These are phyloP conservation scores for Hirsutella minnesotensis DNA, from an alignment of 2,329 filamentous ascomycete genomes.

Conservation along the genomic window DNA sequence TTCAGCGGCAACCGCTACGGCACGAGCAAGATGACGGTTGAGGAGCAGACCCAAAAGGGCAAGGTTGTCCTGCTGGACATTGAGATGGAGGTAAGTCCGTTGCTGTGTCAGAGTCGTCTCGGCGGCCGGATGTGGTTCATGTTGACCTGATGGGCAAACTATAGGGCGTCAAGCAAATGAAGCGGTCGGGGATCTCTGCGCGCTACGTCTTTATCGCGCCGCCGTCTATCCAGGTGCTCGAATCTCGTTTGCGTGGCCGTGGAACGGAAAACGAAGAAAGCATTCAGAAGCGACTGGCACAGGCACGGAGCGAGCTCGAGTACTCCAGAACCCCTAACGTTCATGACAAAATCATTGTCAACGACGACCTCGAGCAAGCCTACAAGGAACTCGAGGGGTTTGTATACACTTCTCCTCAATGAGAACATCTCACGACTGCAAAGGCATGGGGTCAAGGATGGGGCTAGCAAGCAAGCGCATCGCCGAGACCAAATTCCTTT, in stretches of 20 bases:
- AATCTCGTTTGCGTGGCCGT: slow-evolving; percentile 60
- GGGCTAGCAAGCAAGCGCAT: not conserved
- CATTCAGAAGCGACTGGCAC: slow-evolving; percentile 55
- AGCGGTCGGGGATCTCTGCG: slow-evolving; percentile 59
- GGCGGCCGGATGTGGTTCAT: not conserved
- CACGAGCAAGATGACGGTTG: slow-evolving; percentile 68
- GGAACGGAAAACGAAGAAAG: slow-evolving; percentile 69
- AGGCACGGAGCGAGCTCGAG: slow-evolving; percentile 64
- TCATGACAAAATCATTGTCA: slow-evolving; percentile 26
- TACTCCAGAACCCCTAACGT: slow-evolving; percentile 55
- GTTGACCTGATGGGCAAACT: not conserved
- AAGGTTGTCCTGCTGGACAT: slow-evolving; percentile 81
- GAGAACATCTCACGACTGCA: not conserved
- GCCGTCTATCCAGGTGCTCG: slow-evolving; percentile 62
- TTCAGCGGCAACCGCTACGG: slow-evolving; percentile 85
- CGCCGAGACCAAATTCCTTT: too few relatives aligned
- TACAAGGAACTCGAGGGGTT: slow-evolving; percentile 42
- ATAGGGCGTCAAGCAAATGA: slow-evolving; percentile 80
- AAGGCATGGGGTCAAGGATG: not conserved
- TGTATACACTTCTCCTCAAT: slow-evolving; percentile 24
- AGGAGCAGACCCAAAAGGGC: slow-evolving; percentile 59
- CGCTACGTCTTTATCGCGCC: slow-evolving; percentile 80
- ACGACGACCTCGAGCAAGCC: slow-evolving; percentile 34
- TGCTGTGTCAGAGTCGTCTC: not conserved
- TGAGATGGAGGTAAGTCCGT: slow-evolving; percentile 69